Percentiles rank a stretch among this genome's conserved stretches.
These are phyloP conservation scores for Populus pruinosa DNA, from an alignment of 345 rosid genomes.

Conservation along the genomic window DNA sequence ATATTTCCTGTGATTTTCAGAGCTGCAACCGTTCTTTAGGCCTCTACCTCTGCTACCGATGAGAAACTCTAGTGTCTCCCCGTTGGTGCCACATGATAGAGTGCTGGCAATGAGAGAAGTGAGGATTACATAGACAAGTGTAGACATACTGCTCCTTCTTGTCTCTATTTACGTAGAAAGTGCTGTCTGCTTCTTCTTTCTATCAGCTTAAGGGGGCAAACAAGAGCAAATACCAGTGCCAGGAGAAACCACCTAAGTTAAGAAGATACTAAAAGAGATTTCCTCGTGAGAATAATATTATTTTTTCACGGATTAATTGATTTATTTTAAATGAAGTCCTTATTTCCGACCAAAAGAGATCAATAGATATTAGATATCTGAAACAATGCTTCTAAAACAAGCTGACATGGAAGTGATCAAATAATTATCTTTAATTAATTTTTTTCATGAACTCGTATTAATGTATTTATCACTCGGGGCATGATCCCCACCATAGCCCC, in stretches of 20 bases:
- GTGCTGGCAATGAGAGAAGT: constrained; percentile 6
- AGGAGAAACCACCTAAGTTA: background rate
- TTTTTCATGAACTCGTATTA: too few species aligned
- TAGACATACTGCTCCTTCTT: constrained; percentile 6
- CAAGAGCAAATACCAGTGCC: background rate
- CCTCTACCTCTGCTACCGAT: background rate
- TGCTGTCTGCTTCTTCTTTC: background rate
- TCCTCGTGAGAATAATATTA: background rate
- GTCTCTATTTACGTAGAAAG: background rate
- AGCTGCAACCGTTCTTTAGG: constrained; percentile 15
- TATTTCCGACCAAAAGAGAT: too few species aligned
- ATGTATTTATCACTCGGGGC: too few species aligned
- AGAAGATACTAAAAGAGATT: background rate
- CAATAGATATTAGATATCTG: too few species aligned
- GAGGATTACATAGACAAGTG: constrained; percentile 6
- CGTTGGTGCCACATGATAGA: constrained; percentile 2
- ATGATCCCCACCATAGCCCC: too few species aligned
- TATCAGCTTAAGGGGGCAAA: constrained; percentile 1
- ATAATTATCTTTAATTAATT: too few species aligned
- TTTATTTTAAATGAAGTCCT: background rate
- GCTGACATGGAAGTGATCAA: background rate
- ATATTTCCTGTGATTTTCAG: constrained; percentile 10
- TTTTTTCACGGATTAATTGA: constrained; percentile 7
- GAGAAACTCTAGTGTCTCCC: background rate
- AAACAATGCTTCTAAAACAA: constrained; percentile 10